Percentiles rank a stretch among this genome's conserved stretches.
These are phyloP conservation scores for Trichoderma endophyticum DNA, from an alignment of 2,329 filamentous ascomycete species.

Conservation along the genomic window DNA sequence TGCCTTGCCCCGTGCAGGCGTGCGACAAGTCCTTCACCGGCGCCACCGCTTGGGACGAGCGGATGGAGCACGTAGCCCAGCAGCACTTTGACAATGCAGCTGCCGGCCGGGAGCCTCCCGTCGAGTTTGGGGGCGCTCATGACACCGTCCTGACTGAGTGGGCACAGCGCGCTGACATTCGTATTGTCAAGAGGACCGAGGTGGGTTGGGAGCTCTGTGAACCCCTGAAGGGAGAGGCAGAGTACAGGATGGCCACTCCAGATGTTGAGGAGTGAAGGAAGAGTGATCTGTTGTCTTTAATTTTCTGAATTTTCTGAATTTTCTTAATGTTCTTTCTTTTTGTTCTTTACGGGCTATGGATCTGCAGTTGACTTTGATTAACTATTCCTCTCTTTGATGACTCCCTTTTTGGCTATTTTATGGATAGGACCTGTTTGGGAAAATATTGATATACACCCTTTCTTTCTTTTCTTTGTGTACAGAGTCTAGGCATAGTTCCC, in stretches of 20 bases:
- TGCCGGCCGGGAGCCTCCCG: conserved; percentile 25
- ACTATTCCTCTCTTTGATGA: background rate
- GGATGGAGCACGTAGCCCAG: conserved; percentile 83
- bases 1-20: conserved; percentile 58
- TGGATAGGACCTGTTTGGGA: background rate
- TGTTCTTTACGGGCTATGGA: background rate
- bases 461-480: background rate
- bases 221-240: conserved; percentile 26
- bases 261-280: background rate
- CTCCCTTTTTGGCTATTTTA: background rate
- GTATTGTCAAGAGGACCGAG: conserved; percentile 32
- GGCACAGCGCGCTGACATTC: conserved; percentile 32
- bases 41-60: conserved; percentile 66
- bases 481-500: background rate
- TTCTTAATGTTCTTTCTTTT: background rate
- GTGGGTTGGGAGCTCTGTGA: conserved; percentile 36
- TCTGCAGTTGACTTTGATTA: background rate
- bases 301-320: background rate
- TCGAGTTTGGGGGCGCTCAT: conserved; percentile 39
- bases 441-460: background rate
- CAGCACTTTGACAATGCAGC: conserved; percentile 61
- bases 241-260: conserved; percentile 3
- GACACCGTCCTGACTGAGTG: conserved; percentile 41
- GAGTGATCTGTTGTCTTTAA: background rate
- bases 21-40: conserved; percentile 63